Base-by-base conservation (phyloP, 116 monocot genomes). In the Phalaenopsis hybrid region DNA sequence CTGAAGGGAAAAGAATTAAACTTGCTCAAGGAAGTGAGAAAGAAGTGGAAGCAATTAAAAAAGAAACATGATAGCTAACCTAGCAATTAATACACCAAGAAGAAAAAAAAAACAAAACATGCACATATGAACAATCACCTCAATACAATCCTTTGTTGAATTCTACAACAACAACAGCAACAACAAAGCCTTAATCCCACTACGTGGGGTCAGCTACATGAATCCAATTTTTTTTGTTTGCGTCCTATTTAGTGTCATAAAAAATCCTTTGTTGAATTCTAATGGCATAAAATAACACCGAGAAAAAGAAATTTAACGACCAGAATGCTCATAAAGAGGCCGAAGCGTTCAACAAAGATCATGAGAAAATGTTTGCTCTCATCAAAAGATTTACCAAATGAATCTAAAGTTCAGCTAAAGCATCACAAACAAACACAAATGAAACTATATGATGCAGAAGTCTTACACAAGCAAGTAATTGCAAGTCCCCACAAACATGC, bases 381-480 rank as follows among this genome's bases (percentile, higher is more conserved):
- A 44, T 75, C 43, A 45, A 45, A 45, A 45, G 45, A 17, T 75
- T 45, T 45, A 34, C 31, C 44, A 75, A 44, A 75, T 20, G 75
- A 45, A 45, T 18, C 45, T 75, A 20, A 20, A 74, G 37, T 34
- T 17, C 75, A 20, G n/a, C 45, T 75, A 75, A 46, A 65, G 37
- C 34, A 12, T 70, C 41, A n/a, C 45, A 75, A 75, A 75, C 44
- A 0, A 75, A 75, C 75, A 75, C 45, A 52, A 20, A 45, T 43
- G 45, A 75, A 75, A 75, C 31, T 75, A 18, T 7, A 75, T 16
- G n/a, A 0, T 77, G 5, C 16, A 77, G 51, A 80, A 59, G 16
- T 8, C 93, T 92, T 91, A 96, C 96, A 96, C 90, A 44, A 96
- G 88, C 82, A 96, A 91, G 79, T 92, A 92, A 86, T 96, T 90